phyloP scores from a whole-genome alignment of 2,329 filamentous ascomycete genomes.

The Pyrenophora tritici-repentis region DNA sequence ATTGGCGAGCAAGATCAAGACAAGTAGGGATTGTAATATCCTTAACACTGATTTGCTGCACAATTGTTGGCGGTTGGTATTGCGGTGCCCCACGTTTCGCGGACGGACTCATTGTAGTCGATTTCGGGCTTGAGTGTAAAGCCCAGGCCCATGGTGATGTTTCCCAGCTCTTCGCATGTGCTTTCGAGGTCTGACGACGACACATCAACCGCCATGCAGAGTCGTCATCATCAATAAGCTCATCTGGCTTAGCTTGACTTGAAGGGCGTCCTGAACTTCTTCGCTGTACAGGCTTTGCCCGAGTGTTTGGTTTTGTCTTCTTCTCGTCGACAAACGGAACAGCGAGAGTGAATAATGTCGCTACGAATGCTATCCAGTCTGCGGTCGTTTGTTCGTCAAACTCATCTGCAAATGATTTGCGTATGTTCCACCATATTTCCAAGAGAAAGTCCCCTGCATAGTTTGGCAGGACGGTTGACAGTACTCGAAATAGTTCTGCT shows the following conservation, averaged over 20 bases:
- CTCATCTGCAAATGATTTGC: slow-evolving; percentile 26
- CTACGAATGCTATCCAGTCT: slow-evolving; percentile 49
- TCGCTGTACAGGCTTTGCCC: slow-evolving; percentile 27
- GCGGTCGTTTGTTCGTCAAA: slow-evolving; percentile 15
- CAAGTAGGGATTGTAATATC: slow-evolving; percentile 33
- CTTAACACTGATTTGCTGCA: slow-evolving; percentile 36
- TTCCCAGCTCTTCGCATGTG: slow-evolving; percentile 39
- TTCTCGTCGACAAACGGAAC: slow-evolving; percentile 44
- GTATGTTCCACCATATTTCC: slow-evolving; percentile 47
- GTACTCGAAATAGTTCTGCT: slow-evolving; percentile 38
- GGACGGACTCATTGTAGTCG: slow-evolving; percentile 30
- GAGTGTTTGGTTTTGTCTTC: slow-evolving; percentile 24
- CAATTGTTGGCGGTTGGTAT: slow-evolving; percentile 20
- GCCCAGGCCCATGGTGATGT: slow-evolving; percentile 44
- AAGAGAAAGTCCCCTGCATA: slow-evolving; percentile 45
- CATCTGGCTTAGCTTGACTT: slow-evolving; percentile 31
- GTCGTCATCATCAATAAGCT: slow-evolving; percentile 28
- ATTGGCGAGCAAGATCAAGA: slow-evolving; percentile 43
- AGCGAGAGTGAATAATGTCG: slow-evolving; percentile 48
- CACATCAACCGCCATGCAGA: slow-evolving; percentile 45
- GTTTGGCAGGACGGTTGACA: slow-evolving; percentile 42
- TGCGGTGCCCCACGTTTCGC: slow-evolving; percentile 24
- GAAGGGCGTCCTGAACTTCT: slow-evolving; percentile 30
- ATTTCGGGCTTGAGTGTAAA: slow-evolving; percentile 31
- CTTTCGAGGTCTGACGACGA: slow-evolving; percentile 29